A percentile compares a stretch with the other conserved stretches of the same genome.
These are phyloP conservation scores for Phyllostachys edulis DNA, from an alignment of 176 grass and related monocot species.

Conservation along the genomic window DNA sequence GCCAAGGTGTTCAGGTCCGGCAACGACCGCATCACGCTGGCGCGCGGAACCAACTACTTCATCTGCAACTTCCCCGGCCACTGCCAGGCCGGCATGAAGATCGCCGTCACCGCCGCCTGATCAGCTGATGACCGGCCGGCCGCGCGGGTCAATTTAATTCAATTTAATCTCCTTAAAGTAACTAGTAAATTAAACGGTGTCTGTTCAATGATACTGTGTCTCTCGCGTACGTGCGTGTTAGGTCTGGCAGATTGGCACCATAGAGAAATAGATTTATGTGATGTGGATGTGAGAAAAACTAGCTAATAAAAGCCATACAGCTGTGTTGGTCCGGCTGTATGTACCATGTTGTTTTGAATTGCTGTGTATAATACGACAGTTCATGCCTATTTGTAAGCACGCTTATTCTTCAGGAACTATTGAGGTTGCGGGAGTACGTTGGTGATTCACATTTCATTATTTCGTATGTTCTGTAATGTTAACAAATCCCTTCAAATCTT, in stretches of 20 bases:
- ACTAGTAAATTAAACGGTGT: background rate
- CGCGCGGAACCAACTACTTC: constrained; percentile 77
- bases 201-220: background rate
- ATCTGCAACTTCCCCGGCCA: constrained; percentile 76
- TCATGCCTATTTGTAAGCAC: background rate
- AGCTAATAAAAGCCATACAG: constrained; percentile 16
- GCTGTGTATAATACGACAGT: background rate
- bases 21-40: constrained; percentile 74
- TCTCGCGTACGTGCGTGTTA: background rate
- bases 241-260: background rate
- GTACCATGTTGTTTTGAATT: background rate
- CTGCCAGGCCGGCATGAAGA: constrained; percentile 84
- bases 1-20: constrained; percentile 49
- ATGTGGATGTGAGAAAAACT: background rate
- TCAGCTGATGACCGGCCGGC: too few species aligned
- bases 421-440: too few species aligned
- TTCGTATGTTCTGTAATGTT: too few species aligned
- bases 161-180: background rate
- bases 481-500: too few species aligned
- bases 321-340: background rate
- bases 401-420: too few species aligned
- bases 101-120: constrained; percentile 69
- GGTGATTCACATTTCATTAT: too few species aligned
- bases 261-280: background rate
- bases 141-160: background rate